phyloP scores from a whole-genome alignment of 73 alveolate genomes.

The Breviolum minutum region DNA sequence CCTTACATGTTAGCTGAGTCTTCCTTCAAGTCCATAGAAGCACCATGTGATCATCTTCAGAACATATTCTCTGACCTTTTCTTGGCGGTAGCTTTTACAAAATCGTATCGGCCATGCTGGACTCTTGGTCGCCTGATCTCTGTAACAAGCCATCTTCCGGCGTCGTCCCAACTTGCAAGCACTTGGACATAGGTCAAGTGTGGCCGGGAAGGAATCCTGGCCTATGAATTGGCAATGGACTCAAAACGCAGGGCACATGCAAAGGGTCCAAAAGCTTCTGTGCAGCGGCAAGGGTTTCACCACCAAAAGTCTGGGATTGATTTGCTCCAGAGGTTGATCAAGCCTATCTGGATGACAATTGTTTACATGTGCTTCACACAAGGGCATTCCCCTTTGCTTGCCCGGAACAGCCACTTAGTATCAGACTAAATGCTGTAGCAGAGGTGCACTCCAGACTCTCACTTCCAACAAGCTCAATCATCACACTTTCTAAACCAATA shows the following conservation, averaged over 20 bases:
- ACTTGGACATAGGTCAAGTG: conserved; percentile 47
- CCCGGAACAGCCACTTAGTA: conserved; percentile 63
- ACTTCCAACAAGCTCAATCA: background rate
- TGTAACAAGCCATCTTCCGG: background rate
- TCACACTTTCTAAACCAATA: background rate
- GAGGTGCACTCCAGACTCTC: conserved; percentile 22
- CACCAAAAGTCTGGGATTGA: too few relatives aligned
- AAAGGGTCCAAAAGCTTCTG: conserved; percentile 67
- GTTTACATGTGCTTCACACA: background rate
- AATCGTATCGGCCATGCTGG: conserved; percentile 15
- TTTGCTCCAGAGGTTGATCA: background rate
- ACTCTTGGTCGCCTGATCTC: background rate
- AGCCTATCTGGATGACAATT: background rate
- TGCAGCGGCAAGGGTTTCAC: background rate
- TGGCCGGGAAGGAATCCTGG: background rate
- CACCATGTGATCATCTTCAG: background rate
- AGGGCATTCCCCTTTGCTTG: conserved; percentile 34
- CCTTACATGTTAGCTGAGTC: background rate
- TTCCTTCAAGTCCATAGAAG: too few relatives aligned
- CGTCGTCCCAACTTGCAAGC: conserved; percentile 27
- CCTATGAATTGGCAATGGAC: conserved; percentile 30
- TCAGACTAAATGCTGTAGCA: conserved; percentile 73
- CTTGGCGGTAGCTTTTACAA: conserved; percentile 6
- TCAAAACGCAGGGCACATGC: background rate
- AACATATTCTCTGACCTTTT: background rate